Base-by-base conservation (phyloP, 2,329 filamentous ascomycete genomes). In the Chaetomium olivaceum region DNA sequence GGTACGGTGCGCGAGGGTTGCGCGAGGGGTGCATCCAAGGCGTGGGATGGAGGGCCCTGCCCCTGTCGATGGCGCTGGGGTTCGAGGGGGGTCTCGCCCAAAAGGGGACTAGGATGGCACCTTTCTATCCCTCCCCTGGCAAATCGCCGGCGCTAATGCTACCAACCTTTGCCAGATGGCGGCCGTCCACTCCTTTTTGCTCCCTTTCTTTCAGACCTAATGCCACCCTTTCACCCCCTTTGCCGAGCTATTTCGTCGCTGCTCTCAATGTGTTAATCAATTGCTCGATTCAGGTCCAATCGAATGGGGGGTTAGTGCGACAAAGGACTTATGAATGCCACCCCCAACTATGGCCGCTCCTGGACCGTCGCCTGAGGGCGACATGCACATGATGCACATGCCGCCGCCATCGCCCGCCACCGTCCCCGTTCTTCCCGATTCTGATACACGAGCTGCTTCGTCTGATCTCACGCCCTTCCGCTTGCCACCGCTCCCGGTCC, bases 371-470 rank as follows among this genome's bases (percentile, higher is more conserved):
- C 21, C 39, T 31, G 58, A 64, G 8, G 56, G 33, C 61, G 36
- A 12, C 25, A 19, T 27, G 21, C 8, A 36, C 33, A n/a, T 54
- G 23, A 19, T 27, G 21, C 33, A 36, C 33, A n/a, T 54, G 23
- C 51, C 51, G 25, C 59, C 33, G 21, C 48, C 60, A 23, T 21
- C 4, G 27, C 21, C 43, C 5, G 36, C 27, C 61, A 43, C 63
- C 36, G 51, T 61, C 64, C 67, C 52, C 65, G 43, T 55, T 48
- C 43, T 23, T 55, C 55, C 56, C 36, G 58, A 57, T 11, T 43
- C 63, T 73, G 71, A 73, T 59, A 73, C 71, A 63, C 51, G 62
- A 50, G 56, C 55, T 69, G 70, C 70, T 63, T 72, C 71, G 69
- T 67, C 70, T 64, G 67, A 70, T 66, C 61, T 64, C 63, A 62